Percentiles rank a stretch among this genome's conserved stretches.
These are phyloP conservation scores for Curvularia sp. DNA, from an alignment of 2,329 filamentous ascomycete genomes.

Conservation along the genomic window DNA sequence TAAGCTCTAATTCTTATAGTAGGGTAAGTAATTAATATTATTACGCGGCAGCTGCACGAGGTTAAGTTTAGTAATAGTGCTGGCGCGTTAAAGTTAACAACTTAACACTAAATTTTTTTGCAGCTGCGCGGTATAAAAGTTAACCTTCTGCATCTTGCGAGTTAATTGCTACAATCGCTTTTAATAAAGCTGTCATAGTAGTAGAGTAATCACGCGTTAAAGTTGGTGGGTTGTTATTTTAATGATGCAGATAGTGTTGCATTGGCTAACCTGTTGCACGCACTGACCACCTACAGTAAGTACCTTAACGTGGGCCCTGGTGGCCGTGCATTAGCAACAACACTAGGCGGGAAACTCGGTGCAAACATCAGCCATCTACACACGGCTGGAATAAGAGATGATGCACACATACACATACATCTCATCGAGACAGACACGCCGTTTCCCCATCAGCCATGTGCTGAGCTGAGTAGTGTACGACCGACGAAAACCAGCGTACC, in stretches of 20 bases:
- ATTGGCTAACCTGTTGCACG: no score
- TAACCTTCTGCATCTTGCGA: no score
- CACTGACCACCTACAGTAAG: no score
- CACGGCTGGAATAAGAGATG: neutral
- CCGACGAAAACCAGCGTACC: constrained; percentile 1
- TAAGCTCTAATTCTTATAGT: neutral
- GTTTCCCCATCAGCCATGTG: neutral
- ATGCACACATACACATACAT: neutral
- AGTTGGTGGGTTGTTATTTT: no score
- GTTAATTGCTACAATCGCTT: no score
- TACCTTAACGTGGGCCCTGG: no score
- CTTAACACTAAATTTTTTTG: neutral
- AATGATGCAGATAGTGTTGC: no score
- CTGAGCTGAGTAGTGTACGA: neutral
- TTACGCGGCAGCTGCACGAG: neutral
- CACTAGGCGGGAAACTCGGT: neutral
- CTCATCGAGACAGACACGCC: neutral
- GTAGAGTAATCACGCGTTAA: no score
- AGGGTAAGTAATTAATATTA: neutral
- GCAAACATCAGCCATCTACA: neutral
- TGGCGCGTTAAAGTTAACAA: neutral
- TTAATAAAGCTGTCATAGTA: no score
- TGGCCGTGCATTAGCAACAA: neutral
- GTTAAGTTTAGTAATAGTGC: neutral
- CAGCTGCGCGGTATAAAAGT: neutral